A percentile compares a stretch with the other conserved stretches of the same genome.
Conservation (phyloP, 129 eudicot genomes). For the Silybum marianum region DNA sequence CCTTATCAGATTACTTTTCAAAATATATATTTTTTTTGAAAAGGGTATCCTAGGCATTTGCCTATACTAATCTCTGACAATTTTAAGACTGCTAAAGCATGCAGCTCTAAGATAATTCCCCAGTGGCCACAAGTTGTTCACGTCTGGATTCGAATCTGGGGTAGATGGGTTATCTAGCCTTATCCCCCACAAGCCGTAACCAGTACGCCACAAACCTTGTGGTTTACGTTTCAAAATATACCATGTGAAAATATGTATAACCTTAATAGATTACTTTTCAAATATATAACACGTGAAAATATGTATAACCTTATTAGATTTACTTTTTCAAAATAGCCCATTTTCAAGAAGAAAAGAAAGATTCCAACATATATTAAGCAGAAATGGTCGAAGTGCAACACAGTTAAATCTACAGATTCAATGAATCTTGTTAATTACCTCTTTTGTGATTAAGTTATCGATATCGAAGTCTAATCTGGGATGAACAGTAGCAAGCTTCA, state of each 20-base stretch:
- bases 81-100: too few species aligned
- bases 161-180: too few species aligned
- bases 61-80: too few species aligned
- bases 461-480: constrained; percentile 67
- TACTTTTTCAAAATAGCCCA: not conserved
- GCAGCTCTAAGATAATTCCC: too few species aligned
- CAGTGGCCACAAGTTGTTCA: too few species aligned
- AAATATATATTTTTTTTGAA: too few species aligned
- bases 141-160: too few species aligned
- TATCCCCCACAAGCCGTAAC: too few species aligned
- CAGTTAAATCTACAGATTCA: not conserved
- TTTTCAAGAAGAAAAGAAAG: not conserved
- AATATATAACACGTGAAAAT: not conserved
- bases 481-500: constrained; percentile 85
- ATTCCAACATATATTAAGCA: not conserved
- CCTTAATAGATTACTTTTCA: not conserved
- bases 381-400: not conserved
- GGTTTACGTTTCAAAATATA: not conserved
- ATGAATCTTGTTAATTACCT: constrained; percentile 42
- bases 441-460: constrained; percentile 63
- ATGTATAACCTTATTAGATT: not conserved
- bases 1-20: not conserved
- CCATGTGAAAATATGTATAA: not conserved
- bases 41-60: too few species aligned
- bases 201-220: too few species aligned